phyloP scores from a whole-genome alignment of 73 alveolate species.

The Tetrahymena elliotti region DNA sequence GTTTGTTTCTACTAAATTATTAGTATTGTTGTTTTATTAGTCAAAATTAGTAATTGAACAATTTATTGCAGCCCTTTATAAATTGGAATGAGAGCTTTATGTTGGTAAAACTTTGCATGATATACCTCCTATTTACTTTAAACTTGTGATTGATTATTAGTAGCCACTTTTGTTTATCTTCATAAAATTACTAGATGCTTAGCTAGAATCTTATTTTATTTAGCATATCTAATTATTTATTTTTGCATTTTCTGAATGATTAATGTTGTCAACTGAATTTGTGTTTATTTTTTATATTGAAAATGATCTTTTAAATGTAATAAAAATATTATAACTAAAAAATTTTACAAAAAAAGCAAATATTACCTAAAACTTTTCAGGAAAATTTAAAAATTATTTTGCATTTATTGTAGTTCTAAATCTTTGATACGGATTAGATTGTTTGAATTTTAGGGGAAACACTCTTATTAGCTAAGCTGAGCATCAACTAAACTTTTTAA shows the following conservation, averaged over 20 bases:
- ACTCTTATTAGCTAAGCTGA: background rate
- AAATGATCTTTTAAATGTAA: background rate
- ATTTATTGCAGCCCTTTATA: background rate
- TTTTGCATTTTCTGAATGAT: background rate
- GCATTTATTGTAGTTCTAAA: background rate
- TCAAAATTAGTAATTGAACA: background rate
- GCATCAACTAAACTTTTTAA: background rate
- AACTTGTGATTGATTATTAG: background rate
- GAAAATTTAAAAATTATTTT: background rate
- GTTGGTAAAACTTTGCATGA: background rate
- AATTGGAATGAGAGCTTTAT: background rate
- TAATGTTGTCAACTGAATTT: background rate
- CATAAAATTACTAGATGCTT: background rate
- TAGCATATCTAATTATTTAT: background rate
- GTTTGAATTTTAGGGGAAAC: background rate
- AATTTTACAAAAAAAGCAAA: background rate
- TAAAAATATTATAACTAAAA: background rate
- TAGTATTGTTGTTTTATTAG: background rate
- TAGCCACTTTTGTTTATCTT: background rate
- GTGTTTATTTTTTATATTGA: background rate
- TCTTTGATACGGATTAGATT: background rate
- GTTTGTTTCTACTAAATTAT: background rate
- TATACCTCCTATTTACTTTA: background rate
- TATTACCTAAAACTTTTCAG: background rate
- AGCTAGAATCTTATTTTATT: background rate